Conservation (phyloP, 768 basidiomycete species). For the Mycena latifolia region DNA sequence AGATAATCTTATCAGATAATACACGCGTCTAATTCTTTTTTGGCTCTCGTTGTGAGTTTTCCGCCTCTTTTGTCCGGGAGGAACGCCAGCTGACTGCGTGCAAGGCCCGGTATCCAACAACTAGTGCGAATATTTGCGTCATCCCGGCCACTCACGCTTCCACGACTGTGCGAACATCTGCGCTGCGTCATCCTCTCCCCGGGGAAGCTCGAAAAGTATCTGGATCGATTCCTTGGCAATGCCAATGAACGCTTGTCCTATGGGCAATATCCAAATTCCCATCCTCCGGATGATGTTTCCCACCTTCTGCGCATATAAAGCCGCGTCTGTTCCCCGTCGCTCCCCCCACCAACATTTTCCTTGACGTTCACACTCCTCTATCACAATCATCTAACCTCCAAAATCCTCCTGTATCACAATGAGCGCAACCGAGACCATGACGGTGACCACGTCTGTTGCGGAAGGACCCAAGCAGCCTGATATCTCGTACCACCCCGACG, state of each 20-base stretch:
- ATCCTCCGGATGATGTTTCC: slow-evolving; percentile 15
- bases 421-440: slow-evolving; percentile 31
- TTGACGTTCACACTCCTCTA: too few relatives aligned
- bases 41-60: background rate
- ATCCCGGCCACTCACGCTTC: slow-evolving; percentile 9
- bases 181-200: background rate
- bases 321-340: background rate
- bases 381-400: too few relatives aligned
- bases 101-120: background rate
- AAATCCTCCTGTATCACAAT: slow-evolving; percentile 2
- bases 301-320: slow-evolving; percentile 8
- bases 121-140: too few relatives aligned
- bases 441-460: slow-evolving; percentile 34
- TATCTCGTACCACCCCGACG: slow-evolving; percentile 58
- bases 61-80: background rate
- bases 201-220: background rate
- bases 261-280: too few relatives aligned
- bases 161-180: slow-evolving; percentile 29
- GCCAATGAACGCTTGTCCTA: background rate
- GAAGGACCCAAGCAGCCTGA: slow-evolving; percentile 54
- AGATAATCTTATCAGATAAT: background rate
- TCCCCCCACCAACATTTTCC: background rate
- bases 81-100: background rate
- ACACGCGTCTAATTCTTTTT: too few relatives aligned
- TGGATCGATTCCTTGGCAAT: slow-evolving; percentile 9